phyloP scores from a whole-genome alignment of 768 basidiomycete genomes.

The Macrocybe gigantea region DNA sequence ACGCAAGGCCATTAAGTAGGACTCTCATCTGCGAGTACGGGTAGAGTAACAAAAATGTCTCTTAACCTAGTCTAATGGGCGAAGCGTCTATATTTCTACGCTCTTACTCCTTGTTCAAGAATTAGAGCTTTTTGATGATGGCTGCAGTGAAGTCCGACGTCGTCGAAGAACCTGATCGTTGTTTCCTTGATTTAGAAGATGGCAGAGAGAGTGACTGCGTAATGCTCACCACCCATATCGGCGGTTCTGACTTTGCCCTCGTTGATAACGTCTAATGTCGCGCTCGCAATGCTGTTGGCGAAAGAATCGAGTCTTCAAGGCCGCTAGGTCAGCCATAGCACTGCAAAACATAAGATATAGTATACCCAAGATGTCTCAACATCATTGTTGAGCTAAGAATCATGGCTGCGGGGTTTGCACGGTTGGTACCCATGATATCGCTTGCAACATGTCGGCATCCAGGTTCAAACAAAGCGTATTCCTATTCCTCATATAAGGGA shows the following conservation, averaged over 20 bases:
- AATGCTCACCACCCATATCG: conserved; percentile 84
- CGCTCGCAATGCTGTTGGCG: conserved; percentile 88
- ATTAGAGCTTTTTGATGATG: conserved; percentile 74
- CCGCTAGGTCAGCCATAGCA: conserved; percentile 5
- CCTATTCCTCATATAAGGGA: conserved; percentile 34
- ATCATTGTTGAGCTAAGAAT: conserved; percentile 97
- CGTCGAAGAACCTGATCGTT: conserved; percentile 57
- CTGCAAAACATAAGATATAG: conserved; percentile 1
- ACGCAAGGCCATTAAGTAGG: no score
- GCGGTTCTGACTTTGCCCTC: conserved; percentile 85
- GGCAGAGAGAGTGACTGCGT: background rate
- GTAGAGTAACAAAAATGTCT: no score
- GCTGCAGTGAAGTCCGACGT: conserved; percentile 95
- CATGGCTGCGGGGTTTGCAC: conserved; percentile 96
- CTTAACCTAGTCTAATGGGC: no score
- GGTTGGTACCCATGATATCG: conserved; percentile 95
- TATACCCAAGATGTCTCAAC: conserved; percentile 91
- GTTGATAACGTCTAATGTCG: conserved; percentile 91
- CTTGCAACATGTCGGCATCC: conserved; percentile 94
- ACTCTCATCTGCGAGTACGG: no score
- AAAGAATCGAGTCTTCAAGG: conserved; percentile 75
- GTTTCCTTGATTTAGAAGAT: no score
- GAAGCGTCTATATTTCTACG: background rate
- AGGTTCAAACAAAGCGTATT: conserved; percentile 97
- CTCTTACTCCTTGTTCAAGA: background rate